phyloP scores from a whole-genome alignment of 31 red algal genomes.

The Odonthalia washingtoniensis region DNA sequence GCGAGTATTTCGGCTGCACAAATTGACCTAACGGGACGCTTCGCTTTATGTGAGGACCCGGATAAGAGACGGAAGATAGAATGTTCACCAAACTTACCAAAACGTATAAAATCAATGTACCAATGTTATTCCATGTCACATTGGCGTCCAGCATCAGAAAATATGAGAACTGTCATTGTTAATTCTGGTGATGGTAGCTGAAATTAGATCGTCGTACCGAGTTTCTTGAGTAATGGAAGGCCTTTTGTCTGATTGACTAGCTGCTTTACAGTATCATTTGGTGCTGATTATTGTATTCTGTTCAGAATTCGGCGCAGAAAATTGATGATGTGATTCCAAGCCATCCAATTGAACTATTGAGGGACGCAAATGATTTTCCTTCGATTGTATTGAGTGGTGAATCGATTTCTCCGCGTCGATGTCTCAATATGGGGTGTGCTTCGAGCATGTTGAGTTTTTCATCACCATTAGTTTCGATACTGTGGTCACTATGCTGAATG shows the following conservation, averaged over 20 bases:
- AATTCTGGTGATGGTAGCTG: not conserved
- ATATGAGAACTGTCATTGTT: not conserved
- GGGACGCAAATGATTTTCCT: not conserved
- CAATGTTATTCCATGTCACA: not conserved
- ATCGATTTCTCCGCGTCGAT: not conserved
- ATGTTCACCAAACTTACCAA: not conserved
- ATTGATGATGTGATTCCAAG: not conserved
- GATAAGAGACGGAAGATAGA: not conserved
- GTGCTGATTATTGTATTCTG: not conserved
- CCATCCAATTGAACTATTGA: not conserved
- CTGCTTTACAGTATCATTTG: not conserved
- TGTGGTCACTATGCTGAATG: not conserved
- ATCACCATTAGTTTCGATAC: too few relatives aligned
- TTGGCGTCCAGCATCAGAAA: not conserved
- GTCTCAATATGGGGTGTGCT: not conserved
- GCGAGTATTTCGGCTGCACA: not conserved
- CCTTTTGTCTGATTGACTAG: too few relatives aligned
- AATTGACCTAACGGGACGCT: too few relatives aligned
- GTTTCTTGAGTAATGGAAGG: too few relatives aligned
- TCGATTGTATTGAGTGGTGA: too few relatives aligned
- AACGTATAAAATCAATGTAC: not conserved
- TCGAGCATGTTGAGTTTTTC: too few relatives aligned
- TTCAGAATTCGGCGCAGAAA: conserved; percentile 3
- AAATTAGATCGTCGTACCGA: too few relatives aligned
- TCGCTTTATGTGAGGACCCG: not conserved